phyloP scores from a whole-genome alignment of 495 filamentous ascomycete species.

The Apiosordaria backusii region DNA sequence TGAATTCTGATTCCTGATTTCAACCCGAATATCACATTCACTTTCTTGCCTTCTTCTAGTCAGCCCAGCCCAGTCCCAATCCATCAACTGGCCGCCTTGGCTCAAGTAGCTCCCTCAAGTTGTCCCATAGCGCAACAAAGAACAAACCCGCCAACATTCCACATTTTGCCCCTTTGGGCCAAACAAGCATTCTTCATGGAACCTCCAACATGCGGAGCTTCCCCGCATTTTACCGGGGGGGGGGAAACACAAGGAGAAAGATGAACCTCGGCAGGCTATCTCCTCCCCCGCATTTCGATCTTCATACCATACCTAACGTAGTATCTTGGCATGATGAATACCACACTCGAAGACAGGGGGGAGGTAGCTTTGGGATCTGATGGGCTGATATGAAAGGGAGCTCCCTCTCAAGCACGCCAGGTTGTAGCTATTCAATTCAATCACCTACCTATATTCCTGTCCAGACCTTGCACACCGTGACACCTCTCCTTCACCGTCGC shows the following conservation, averaged over 20 bases:
- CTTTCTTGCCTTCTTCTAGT: not conserved
- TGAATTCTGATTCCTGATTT: not conserved
- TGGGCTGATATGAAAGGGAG: not conserved
- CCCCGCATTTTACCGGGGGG: not conserved
- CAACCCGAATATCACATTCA: not conserved
- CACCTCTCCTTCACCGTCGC: not conserved
- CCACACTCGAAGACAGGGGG: not conserved
- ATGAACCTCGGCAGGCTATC: not conserved
- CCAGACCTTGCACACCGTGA: not conserved
- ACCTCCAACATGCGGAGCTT: not conserved
- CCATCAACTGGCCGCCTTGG: no score
- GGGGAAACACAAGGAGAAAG: not conserved
- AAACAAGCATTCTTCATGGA: not conserved
- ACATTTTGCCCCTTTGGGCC: not conserved
- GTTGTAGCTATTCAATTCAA: no score
- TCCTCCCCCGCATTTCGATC: not conserved
- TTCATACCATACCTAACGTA: not conserved
- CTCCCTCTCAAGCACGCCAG: not conserved
- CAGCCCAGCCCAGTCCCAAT: no score
- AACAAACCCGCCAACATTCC: not conserved
- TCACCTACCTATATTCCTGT: not conserved
- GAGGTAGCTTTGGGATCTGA: not conserved
- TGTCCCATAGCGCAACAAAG: not conserved
- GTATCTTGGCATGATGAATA: not conserved
- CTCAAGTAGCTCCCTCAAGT: conserved; percentile 9